Base-by-base conservation (phyloP, 441 rosid genomes). In the Heliophila coronopifolia region DNA sequence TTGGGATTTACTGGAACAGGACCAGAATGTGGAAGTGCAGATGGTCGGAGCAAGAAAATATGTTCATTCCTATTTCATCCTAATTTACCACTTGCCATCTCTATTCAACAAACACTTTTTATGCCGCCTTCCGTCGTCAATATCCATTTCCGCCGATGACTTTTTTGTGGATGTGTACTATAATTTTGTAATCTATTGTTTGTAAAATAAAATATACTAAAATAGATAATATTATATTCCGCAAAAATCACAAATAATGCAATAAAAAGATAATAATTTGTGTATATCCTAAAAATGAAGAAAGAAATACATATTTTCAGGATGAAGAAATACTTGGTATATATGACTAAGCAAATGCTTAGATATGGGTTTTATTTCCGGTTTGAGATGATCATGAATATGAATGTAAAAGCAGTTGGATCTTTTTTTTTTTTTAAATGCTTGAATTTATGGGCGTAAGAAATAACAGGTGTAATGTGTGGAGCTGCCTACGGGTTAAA, bases 1-100 rank as follows among this genome's bases (percentile, higher is more conserved):
- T 15, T 31, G n/a, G 0, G 9, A 5, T 35, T 15, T 55, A 42
- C n/a, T n/a, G 9, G 44, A 51, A 53, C 68, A 91, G 98, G 98
- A 66, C 95, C 98, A 15, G 98, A 91, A 66, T 86, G 77, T 7
- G 91, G 98, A 50, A 77, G 73, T 38, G 19, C 60, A 8, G 96
- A 91, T 73, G 74, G 79, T 52, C 73, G 93, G 61, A 73, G 80
- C 53, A 91, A 78, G 61, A 84, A 72, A 76, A 70, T 79, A 19
- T 84, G 81, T 9, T 77, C 86, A 7, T 87, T 87, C 73, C 77
- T 84, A 11, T 91, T 91, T 65, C 98, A 92, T 78, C 98, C 98
- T 9, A 80, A 70, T 76, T 72, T 78, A 63, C 95, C 98, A 40
- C 77, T 92, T 1, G 95, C 87, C 17, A 77, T 92, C 46, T 92